These are phyloP conservation scores for Leccinellum albellum DNA, from an alignment of 768 basidiomycete genomes.

Conservation along the genomic window DNA sequence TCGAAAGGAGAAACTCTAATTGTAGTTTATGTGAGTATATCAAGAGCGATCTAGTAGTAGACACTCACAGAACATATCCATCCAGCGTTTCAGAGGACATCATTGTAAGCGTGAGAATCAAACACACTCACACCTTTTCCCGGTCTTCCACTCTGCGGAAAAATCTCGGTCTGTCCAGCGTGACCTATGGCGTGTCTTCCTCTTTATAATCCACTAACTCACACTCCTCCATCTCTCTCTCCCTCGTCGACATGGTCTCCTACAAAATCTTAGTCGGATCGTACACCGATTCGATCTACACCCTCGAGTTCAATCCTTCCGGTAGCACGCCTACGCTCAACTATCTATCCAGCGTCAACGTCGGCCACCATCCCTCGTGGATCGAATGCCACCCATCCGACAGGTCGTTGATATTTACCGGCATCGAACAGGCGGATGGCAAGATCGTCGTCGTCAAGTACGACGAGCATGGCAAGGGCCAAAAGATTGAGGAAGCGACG, in stretches of 20 bases:
- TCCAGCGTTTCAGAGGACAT: background rate
- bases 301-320: slow-evolving; percentile 59
- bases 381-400: slow-evolving; percentile 58
- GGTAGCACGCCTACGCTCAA: slow-evolving; percentile 49
- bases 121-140: too few species aligned
- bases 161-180: too few species aligned
- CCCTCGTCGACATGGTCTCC: slow-evolving; percentile 12
- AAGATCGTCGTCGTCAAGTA: slow-evolving; percentile 57
- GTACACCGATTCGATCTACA: slow-evolving; percentile 60
- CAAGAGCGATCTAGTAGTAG: background rate
- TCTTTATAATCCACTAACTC: too few species aligned
- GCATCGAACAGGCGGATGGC: slow-evolving; percentile 66
- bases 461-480: slow-evolving; percentile 45
- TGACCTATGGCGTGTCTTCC: too few species aligned
- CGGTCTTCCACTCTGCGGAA: too few species aligned
- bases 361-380: slow-evolving; percentile 75
- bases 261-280: slow-evolving; percentile 56
- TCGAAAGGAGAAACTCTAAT: background rate
- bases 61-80: background rate
- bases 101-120: too few species aligned
- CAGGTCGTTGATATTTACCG: slow-evolving; percentile 58
- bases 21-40: background rate
- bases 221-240: too few species aligned
- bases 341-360: slow-evolving; percentile 40
- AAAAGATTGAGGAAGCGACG: slow-evolving; percentile 40